Evolutionary conservation across 768 basidiomycete species (phyloP), one percentile per base, ranked within the genome.

Genomic region (Postia placenta): DNA sequence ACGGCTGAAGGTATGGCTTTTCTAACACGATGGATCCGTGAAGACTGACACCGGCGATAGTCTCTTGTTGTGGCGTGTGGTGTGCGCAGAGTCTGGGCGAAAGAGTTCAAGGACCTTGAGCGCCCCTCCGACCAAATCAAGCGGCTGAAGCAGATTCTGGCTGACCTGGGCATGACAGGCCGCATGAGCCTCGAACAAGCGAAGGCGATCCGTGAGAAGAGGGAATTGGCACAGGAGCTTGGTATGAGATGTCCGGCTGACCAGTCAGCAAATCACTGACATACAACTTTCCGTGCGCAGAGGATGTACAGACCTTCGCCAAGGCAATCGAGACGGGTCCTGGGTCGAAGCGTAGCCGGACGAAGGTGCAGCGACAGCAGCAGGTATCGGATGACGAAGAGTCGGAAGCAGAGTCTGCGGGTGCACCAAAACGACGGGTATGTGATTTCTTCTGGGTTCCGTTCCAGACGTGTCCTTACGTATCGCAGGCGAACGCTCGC

Each of bases 181-280:
- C 76, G 84, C 20, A 70, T 83, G 59, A 92, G 80, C 52, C 57
- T 90, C 59, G 90, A 89, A 46, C 85, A 93, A 66, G 92, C 92
- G 3, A 87, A 79, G 56, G 68, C 71, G 2, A 85, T 94, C 56
- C 85, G 75, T 52, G 78, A 72, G 63, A 78, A 78, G 59, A 72
- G 90, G 39, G 93, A 93, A 61, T 62, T 91, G 5, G 84, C 78
- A 20, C 72, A 88, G 51, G 90, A 93, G 60, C 73, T 92, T 17
- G 76, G 91, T 93, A 55, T 49, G 41, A 12, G 37, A 23, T 40
- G 20, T 17, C 20, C 7, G n/a, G 15, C 12, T 22, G 51, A 22
- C 42, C 37, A 42, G 11, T 45, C 11, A 7, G 42, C 24, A 9
- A 11, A 22, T 25, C 19, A 42, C 38, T 33, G 38, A 39, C 7